These are phyloP conservation scores for Daldinia bambusicola DNA, from an alignment of 495 filamentous ascomycete genomes.

Conservation along the genomic window DNA sequence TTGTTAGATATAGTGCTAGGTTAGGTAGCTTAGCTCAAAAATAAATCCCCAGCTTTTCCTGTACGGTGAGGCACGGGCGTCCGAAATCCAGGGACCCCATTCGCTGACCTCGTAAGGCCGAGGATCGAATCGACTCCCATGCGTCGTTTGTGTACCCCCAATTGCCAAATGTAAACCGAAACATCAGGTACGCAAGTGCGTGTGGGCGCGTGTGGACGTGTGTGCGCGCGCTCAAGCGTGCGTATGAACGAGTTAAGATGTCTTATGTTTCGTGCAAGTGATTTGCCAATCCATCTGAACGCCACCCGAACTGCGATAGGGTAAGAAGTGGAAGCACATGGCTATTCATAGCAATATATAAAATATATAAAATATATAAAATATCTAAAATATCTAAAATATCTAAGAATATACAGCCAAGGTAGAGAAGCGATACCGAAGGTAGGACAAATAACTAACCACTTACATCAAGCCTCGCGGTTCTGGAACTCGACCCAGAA, in stretches of 20 bases:
- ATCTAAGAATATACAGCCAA: neutral
- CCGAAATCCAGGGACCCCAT: neutral
- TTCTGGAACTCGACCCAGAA: neutral
- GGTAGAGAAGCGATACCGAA: neutral
- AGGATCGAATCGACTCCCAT: constrained; percentile 1
- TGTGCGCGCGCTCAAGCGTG: neutral
- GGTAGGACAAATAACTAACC: neutral
- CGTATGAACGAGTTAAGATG: neutral
- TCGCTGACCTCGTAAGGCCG: neutral
- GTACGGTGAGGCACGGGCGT: neutral
- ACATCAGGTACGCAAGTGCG: neutral
- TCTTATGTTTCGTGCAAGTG: neutral
- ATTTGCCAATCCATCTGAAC: constrained; percentile 1
- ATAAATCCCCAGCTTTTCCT: neutral
- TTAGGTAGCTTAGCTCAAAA: too few relatives aligned
- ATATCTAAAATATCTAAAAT: neutral
- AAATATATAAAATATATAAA: neutral
- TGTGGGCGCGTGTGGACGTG: neutral
- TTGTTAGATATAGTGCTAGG: neutral
- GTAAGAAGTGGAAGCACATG: neutral
- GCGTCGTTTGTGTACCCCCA: neutral
- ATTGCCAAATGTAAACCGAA: neutral
- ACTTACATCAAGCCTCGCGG: neutral
- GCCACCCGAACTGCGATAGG: too few relatives aligned
- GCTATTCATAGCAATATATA: neutral